Percentiles rank a stretch among this genome's conserved stretches.
Evolutionary conservation across 2,329 filamentous ascomycete genomes (phyloP).

Genomic region (Paecilomyces formosus): DNA sequence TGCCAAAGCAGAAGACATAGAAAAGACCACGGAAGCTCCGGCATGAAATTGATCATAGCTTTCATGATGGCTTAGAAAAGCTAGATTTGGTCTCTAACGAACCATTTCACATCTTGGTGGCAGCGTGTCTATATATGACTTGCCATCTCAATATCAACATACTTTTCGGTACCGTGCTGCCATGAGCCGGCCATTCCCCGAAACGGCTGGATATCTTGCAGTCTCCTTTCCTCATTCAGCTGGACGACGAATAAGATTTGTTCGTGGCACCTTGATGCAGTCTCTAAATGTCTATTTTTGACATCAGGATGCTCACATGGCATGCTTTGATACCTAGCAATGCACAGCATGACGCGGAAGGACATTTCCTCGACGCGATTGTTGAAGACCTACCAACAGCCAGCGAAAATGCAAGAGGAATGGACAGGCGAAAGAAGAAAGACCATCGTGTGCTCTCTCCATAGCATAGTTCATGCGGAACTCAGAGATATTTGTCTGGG

Average conservation of each 20-base stretch:
- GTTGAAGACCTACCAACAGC: background rate
- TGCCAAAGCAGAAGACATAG: background rate
- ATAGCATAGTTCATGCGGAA: background rate
- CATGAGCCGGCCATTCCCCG: background rate
- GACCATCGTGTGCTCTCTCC: background rate
- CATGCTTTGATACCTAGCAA: background rate
- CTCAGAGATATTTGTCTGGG: background rate
- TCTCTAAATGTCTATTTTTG: background rate
- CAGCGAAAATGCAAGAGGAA: background rate
- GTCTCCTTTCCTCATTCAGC: background rate
- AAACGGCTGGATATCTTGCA: background rate
- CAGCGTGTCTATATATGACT: background rate
- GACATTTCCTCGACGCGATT: background rate
- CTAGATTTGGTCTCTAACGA: background rate
- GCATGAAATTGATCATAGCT: background rate
- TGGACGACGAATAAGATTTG: background rate
- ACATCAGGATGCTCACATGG: background rate
- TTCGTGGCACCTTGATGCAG: background rate
- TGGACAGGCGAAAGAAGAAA: background rate
- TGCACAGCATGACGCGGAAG: background rate
- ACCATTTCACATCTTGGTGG: background rate
- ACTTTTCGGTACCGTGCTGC: background rate
- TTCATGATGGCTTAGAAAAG: background rate
- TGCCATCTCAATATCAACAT: background rate
- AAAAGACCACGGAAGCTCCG: background rate